Evolutionary conservation across 768 basidiomycete genomes (phyloP).

Genomic region (Hericium erinaceus): DNA sequence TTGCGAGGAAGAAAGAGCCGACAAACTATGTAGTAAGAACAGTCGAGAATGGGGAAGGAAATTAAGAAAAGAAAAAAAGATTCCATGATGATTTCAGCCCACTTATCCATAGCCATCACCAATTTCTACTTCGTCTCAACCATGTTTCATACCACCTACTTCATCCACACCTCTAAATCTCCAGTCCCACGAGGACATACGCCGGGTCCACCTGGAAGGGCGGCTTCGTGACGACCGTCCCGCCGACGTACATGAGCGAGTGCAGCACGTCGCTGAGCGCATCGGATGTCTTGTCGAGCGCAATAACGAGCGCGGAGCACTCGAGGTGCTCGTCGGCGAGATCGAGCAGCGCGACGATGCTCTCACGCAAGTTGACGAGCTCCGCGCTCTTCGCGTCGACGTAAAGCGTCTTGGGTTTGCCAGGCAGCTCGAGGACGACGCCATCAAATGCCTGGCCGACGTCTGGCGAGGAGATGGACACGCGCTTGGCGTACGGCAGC

Average conservation of each 20-base stretch:
- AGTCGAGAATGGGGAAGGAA: too few relatives aligned
- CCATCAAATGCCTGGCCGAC: constrained; percentile 68
- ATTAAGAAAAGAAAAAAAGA: too few relatives aligned
- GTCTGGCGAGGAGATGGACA: constrained; percentile 61
- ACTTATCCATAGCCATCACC: too few relatives aligned
- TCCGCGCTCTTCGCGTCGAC: constrained; percentile 80
- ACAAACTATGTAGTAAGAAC: too few relatives aligned
- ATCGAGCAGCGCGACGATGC: constrained; percentile 81
- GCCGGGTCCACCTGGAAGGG: constrained; percentile 67
- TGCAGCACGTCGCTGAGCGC: constrained; percentile 71
- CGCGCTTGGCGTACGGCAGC: constrained; percentile 65
- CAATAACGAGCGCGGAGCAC: constrained; percentile 74
- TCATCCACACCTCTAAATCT: constrained; percentile 30
- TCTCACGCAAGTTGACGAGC: constrained; percentile 73
- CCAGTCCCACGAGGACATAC: constrained; percentile 80
- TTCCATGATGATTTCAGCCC: too few relatives aligned
- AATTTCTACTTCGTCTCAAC: too few relatives aligned
- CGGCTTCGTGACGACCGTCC: constrained; percentile 74
- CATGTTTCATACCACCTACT: too few relatives aligned
- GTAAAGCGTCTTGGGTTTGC: constrained; percentile 66
- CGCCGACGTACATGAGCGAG: constrained; percentile 89
- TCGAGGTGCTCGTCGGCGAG: constrained; percentile 77
- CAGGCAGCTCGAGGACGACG: constrained; percentile 66
- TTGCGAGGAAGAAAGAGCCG: too few relatives aligned
- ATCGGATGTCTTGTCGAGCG: constrained; percentile 63